These are phyloP conservation scores for Epichloe gansuensis DNA, from an alignment of 2,329 filamentous ascomycete species.

Conservation along the genomic window DNA sequence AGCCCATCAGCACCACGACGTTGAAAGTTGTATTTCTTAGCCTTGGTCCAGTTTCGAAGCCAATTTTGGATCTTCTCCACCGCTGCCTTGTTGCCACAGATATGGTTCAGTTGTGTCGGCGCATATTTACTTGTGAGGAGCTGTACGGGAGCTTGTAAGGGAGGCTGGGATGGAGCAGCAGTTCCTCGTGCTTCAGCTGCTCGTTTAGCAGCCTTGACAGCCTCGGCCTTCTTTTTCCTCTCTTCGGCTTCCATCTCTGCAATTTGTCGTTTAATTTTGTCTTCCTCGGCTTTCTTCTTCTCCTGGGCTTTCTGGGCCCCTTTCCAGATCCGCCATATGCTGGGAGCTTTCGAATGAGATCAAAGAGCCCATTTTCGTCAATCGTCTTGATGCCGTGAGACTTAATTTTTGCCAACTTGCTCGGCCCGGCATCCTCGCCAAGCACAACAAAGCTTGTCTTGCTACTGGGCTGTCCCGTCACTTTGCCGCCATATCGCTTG, in stretches of 20 bases:
- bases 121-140: constrained; percentile 96
- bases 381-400: constrained; percentile 78
- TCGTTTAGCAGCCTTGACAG: constrained; percentile 35
- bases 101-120: constrained; percentile 70
- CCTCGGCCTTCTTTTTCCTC: constrained; percentile 42
- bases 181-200: constrained; percentile 21
- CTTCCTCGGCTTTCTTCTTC: constrained; percentile 75
- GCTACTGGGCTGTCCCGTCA: constrained; percentile 71
- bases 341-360: constrained; percentile 68
- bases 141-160: constrained; percentile 42
- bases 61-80: constrained; percentile 86
- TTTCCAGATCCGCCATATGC: constrained; percentile 80
- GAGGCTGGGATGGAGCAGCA: constrained; percentile 24
- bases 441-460: constrained; percentile 93
- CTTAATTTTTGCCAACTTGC: constrained; percentile 78
- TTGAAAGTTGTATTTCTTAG: constrained; percentile 70
- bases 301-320: constrained; percentile 71
- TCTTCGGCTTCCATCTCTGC: constrained; percentile 81
- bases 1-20: constrained; percentile 73
- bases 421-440: constrained; percentile 82
- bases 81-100: constrained; percentile 84
- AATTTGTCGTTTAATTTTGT: constrained; percentile 68
- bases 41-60: constrained; percentile 72
- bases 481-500: constrained; percentile 88
- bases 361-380: constrained; percentile 83